Base-by-base conservation (phyloP, 2,329 filamentous ascomycete genomes). In the Talaromyces rugulosus region DNA sequence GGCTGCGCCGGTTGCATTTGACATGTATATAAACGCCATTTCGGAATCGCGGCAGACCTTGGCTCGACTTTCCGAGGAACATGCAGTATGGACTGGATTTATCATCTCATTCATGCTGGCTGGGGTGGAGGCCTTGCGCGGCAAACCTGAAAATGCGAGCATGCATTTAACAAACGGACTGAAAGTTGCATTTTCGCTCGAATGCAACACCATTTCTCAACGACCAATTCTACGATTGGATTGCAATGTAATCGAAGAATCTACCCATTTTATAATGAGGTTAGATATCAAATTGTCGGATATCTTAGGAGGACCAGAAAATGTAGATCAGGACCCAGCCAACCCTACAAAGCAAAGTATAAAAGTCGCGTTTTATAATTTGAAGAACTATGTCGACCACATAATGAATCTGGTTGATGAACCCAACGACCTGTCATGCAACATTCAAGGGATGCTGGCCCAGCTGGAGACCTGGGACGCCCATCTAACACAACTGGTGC, bases 1-100 rank as follows among this genome's bases (percentile, higher is more conserved):
- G 36, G 8, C 9, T 5, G 14, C 3, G 18, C 27, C 12, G 12
- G 28, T n/a, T 12, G 36, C 55, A 28, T 40, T 27, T 3, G 30
- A 57, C 14, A n/a, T 59, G 16, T 62, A 62, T 36, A 59, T 59
- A 18, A 28, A 62, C 47, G 56, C 60, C n/a, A 31, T 62, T 34
- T 62, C 56, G 4, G 47, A 59, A 34, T 51, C 51, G 3, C 51
- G 60, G 27, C 56, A 51, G 8, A 51, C 50, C 28, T 28, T 62
- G 30, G 27, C 7, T 18, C 33, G 30, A 7, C 30, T 57, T 9
- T 28, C 55, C 5, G n/a, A 18, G 7, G 9, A 30, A 1, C 55
- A 57, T 42, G 55, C 55, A 28, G 55, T 57, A 14, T 36, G 55
- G 23, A 57, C 44, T 23, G 18, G 18, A 7, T 51, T 23, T 28